Evolutionary conservation across 768 basidiomycete genomes (phyloP), one percentile per base, ranked within the genome.

Genomic region (Rhizopogon vesiculosus): DNA sequence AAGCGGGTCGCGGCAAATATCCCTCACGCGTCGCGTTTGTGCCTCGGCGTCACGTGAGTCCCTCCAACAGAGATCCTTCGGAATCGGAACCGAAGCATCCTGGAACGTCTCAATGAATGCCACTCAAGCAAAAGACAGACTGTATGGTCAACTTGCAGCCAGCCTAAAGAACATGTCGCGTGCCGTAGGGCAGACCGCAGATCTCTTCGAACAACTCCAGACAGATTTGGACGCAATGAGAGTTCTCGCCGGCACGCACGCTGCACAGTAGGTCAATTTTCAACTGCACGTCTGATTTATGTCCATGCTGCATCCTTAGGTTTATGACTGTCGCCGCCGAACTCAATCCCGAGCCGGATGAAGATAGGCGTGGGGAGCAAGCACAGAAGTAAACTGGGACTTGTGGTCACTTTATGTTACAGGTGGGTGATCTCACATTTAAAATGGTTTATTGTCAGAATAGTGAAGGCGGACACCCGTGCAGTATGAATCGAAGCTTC

Each of bases 211-310:
- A 65, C 81, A 84, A 53, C 77, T 93, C 61, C 84, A 89, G 59
- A 77, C 81, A 44, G 89, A 91, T 72, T 70, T 93, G 52, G 80
- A 87, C 55, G 84, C 87, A 15, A 92, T 93, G 90, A 74, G 82
- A 53, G 83, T 82, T 31, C 84, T 94, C 59, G 86, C 90, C 13
- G 88, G 87, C 1, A 76, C 85, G 48, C 88, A 91, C 67, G 89
- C 87, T 18, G 87, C 91, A 53, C 92, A 91, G 91, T 91, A 67
- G 64, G 86, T 74, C 25, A 18, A 41, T 57, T 16, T 50, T 56
- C 29, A 35, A 18, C 29, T 25, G 38, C 39, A 39, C 45, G 39
- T 19, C 29, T 51, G 16, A 40, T 42, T 1, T 7, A 19, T 28
- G 38, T 38, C 51, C 8, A 25, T 43, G 44, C 35, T 52, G 4